A percentile compares a stretch with the other conserved stretches of the same genome.
Conservation (phyloP, 805 yeast species). For the Ogataea populi-albae region DNA sequence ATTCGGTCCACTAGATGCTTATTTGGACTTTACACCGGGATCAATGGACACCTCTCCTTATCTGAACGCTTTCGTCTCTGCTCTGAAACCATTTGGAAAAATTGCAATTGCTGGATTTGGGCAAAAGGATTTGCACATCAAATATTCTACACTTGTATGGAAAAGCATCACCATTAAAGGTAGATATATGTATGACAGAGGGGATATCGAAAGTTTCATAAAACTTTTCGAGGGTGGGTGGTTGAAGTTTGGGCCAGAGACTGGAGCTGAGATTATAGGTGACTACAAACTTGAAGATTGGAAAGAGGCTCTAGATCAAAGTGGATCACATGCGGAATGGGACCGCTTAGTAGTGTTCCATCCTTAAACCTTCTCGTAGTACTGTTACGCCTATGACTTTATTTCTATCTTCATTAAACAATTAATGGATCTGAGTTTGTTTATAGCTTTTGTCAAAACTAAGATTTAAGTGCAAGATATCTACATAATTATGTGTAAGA, state of each 20-base stretch:
- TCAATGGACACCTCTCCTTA: not conserved
- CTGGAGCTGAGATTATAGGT: constrained; percentile 3
- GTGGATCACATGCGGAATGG: no score
- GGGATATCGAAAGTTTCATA: constrained; percentile 5
- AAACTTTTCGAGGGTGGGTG: constrained; percentile 7
- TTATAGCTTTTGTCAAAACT: no score
- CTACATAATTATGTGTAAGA: no score
- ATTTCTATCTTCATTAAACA: no score
- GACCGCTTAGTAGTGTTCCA: no score
- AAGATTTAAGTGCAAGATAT: no score
- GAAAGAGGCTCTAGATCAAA: constrained; percentile 3
- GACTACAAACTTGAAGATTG: constrained; percentile 3
- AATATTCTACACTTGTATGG: constrained; percentile 1
- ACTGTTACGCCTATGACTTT: no score
- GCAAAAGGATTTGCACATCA: not conserved
- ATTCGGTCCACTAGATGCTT: constrained; percentile 5
- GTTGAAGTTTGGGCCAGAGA: constrained; percentile 2
- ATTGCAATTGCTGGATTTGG: constrained; percentile 6
- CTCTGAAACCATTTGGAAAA: constrained; percentile 4
- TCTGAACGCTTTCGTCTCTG: constrained; percentile 1
- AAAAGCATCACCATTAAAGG: constrained; percentile 7
- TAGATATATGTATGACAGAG: constrained; percentile 5
- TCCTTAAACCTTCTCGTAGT: no score
- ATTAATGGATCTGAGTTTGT: no score
- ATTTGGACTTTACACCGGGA: constrained; percentile 7